These are phyloP conservation scores for Fremontodendron californicum DNA, from an alignment of 345 rosid genomes.

Conservation along the genomic window DNA sequence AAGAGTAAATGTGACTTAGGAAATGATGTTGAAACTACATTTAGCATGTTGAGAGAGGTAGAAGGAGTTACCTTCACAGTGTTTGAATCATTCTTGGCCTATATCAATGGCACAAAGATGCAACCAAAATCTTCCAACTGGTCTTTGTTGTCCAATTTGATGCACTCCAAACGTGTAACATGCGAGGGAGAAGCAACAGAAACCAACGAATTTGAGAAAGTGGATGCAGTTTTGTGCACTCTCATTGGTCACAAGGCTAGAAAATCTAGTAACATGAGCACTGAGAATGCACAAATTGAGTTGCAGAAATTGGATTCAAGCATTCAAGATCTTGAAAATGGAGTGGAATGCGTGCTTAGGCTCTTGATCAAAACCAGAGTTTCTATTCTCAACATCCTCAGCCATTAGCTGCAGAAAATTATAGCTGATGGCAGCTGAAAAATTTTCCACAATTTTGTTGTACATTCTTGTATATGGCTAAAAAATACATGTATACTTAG, in stretches of 20 bases:
- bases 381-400: constrained; percentile 33
- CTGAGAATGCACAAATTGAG: constrained; percentile 14
- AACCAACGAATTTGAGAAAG: constrained; percentile 10
- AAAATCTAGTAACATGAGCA: background rate
- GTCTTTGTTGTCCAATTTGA: constrained; percentile 23
- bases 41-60: constrained; percentile 12
- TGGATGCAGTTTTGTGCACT: constrained; percentile 24
- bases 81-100: constrained; percentile 21
- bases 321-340: constrained; percentile 41
- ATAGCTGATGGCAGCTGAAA: background rate
- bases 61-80: constrained; percentile 1
- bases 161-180: constrained; percentile 7
- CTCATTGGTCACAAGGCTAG: constrained; percentile 8
- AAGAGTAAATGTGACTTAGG: background rate
- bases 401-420: background rate
- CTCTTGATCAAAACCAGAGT: constrained; percentile 41
- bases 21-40: background rate
- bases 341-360: constrained; percentile 28
- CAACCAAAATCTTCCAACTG: constrained; percentile 6
- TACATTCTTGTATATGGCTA: background rate
- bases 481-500: background rate
- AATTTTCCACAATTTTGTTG: background rate
- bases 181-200: background rate
- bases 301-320: background rate
- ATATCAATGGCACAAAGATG: constrained; percentile 19